Base-by-base conservation (phyloP, 2,329 filamentous ascomycete species). In the Ophiostoma ulmi region DNA sequence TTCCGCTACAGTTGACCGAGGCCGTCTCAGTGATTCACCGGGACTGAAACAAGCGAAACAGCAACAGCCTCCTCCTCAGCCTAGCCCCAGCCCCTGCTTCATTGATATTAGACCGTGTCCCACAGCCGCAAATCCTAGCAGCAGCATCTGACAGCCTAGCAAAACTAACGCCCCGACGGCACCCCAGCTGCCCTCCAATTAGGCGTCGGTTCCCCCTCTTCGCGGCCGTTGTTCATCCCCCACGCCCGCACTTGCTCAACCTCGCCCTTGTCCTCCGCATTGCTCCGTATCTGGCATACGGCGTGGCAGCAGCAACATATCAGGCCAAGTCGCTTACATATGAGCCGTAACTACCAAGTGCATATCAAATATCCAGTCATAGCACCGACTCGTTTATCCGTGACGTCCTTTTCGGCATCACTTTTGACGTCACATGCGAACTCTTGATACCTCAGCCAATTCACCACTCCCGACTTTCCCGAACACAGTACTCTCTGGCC, bases 41-140 rank as follows among this genome's bases (percentile, higher is more conserved):
- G n/a, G 20, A 39, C 35, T 65, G 71, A 72, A 70, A 72, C 71
- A 58, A 41, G 35, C 69, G 66, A 72, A 72, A 72, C 70, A 69
- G 68, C 38, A 38, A 17, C 70, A 63, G 38, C 38, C 64, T 67
- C 48, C 70, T 38, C 61, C 26, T 17, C 58, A 36, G 58, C 58
- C 58, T 35, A 63, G 35, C 63, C 63, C 35, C 44, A 48, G 44
- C 35, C 63, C 63, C 65, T 67, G 65, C 38, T 64, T 38, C 41
- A 38, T 48, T 48, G 44, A 48, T 48, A n/a, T 48, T 7, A 20
- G 44, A 48, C 61, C 70, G 38, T 44, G 39, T 71, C 70, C 67
- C 67, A 41, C 58, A 48, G 61, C 48, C 61, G 67, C 58, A 71
- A 3, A 63, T 67, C 67, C 61, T 35, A 17, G 3, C 52, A 48